Evolutionary conservation across 2,329 filamentous ascomycete species (phyloP), one percentile per base, ranked within the genome.

Genomic region (Paraconiothyrium brasiliense): DNA sequence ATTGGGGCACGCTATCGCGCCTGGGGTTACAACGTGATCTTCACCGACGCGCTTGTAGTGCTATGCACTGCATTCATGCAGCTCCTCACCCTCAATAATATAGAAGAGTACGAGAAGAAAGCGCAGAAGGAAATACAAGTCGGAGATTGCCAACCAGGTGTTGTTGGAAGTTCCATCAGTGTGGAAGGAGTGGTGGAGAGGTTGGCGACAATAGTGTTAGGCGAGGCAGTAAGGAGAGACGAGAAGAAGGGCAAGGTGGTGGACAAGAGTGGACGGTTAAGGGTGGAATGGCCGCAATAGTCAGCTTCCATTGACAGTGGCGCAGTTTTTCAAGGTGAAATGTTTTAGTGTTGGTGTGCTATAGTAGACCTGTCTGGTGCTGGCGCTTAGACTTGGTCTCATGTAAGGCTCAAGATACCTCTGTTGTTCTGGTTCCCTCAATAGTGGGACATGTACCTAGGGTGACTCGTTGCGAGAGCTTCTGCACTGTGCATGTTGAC

Each of bases 1-100:
- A 63, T 77, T 13, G 74, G 71, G 32, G 75, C 75, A 0, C 63
- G 58, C 0, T 76, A 69, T 51, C 66, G 62, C n/a, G 70, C 62
- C 3, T 77, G 77, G 77, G 77, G 78, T 20, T 80, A 80, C 62
- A 68, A 62, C 2, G 70, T 76, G 50, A 64, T 63, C 11, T 71
- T 80, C 61, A 75, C 65, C 2, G 70, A 75, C 16, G 63, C 68
- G 35, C 66, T 76, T 8, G 61, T 80, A 14, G 73, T 78, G 9
- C 48, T 79, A 16, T 75, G 71, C 50, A 74, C 72, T 8, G 75
- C 75, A n/a, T 79, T 70, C 34, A 71, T 71, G 67, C 66, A 77
- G 37, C 52, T 77, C 35, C 61, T 79, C 22, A 71, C 60, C 4
- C 54, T 78, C n/a, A 57, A 67, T 22, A 64, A 67, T 49, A 63